These are phyloP conservation scores for Tricholoma furcatifolium DNA, from an alignment of 768 basidiomycete genomes.

Conservation along the genomic window DNA sequence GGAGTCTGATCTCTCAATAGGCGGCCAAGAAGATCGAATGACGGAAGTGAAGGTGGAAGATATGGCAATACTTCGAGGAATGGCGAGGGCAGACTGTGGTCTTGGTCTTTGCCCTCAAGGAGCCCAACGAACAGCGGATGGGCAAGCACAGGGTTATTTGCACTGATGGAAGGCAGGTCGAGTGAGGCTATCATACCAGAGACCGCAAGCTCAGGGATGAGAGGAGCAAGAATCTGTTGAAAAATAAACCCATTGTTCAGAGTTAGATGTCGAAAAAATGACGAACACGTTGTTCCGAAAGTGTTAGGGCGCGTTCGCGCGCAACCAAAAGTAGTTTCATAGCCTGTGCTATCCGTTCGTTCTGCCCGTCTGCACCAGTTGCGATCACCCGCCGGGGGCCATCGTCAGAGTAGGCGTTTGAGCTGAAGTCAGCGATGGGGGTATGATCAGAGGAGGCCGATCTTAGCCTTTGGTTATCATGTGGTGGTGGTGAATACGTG, in stretches of 20 bases:
- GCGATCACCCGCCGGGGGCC: constrained; percentile 28
- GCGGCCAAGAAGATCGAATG: constrained; percentile 72
- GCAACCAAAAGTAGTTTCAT: constrained; percentile 70
- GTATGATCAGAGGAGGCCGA: constrained; percentile 40
- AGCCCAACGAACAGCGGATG: constrained; percentile 64
- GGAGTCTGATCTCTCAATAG: constrained; percentile 62
- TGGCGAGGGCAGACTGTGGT: constrained; percentile 38
- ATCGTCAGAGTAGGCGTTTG: constrained; percentile 14
- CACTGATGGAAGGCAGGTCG: constrained; percentile 65
- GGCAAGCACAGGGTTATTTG: constrained; percentile 68
- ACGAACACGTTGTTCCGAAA: constrained; percentile 73
- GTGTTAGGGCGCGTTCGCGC: constrained; percentile 68
- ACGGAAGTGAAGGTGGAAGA: constrained; percentile 70
- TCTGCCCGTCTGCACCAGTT: constrained; percentile 53
- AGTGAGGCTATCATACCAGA: constrained; percentile 61
- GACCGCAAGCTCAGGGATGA: constrained; percentile 42
- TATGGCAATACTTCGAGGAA: constrained; percentile 64
- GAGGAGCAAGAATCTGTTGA: constrained; percentile 50
- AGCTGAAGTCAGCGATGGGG: constrained; percentile 14
- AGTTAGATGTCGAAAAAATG: constrained; percentile 1
- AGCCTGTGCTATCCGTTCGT: constrained; percentile 57
- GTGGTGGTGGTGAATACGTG: constrained; percentile 36
- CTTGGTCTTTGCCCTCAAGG: constrained; percentile 36
- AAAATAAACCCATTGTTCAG: not conserved
- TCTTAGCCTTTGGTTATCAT: constrained; percentile 28